Evolutionary conservation across 1,284 basidiomycete genomes (phyloP).

Genomic region (Microbotryum scabiosae): DNA sequence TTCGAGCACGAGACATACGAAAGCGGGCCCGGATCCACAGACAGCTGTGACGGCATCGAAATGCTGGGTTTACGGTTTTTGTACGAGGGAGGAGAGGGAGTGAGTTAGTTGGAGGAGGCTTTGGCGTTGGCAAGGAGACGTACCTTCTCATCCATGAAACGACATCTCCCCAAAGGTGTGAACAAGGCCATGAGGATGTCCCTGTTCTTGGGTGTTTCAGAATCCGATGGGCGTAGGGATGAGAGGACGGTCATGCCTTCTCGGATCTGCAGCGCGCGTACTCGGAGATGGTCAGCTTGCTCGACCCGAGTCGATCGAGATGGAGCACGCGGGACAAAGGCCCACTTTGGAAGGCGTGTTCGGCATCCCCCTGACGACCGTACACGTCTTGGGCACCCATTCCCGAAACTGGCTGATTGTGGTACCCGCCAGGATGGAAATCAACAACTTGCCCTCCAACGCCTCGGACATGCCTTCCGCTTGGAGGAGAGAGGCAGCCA

Average conservation of each 20-base stretch:
- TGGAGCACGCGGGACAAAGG: constrained; percentile 3
- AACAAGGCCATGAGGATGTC: constrained; percentile 85
- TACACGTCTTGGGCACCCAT: constrained; percentile 68
- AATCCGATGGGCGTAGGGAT: constrained; percentile 49
- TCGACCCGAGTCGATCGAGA: not conserved
- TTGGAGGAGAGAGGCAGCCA: constrained; percentile 65
- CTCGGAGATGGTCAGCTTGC: too few relatives aligned
- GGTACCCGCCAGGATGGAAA: constrained; percentile 93
- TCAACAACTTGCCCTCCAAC: constrained; percentile 78
- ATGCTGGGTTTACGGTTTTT: constrained; percentile 44
- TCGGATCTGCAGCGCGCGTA: constrained; percentile 58
- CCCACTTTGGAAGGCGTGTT: constrained; percentile 92
- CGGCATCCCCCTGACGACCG: constrained; percentile 93
- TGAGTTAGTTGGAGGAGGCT: not conserved
- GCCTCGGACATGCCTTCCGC: constrained; percentile 93
- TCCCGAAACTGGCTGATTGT: constrained; percentile 70
- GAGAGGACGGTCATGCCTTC: constrained; percentile 95
- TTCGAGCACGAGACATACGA: constrained; percentile 92
- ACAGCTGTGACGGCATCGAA: constrained; percentile 98
- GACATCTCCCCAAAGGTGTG: constrained; percentile 85
- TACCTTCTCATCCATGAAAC: constrained; percentile 81
- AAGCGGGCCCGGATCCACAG: constrained; percentile 92
- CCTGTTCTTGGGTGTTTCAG: constrained; percentile 53
- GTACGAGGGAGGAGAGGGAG: too few relatives aligned
- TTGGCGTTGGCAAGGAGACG: not conserved